Conservation (phyloP, 2,329 filamentous ascomycete species). For the Colletotrichum brevisporum region DNA sequence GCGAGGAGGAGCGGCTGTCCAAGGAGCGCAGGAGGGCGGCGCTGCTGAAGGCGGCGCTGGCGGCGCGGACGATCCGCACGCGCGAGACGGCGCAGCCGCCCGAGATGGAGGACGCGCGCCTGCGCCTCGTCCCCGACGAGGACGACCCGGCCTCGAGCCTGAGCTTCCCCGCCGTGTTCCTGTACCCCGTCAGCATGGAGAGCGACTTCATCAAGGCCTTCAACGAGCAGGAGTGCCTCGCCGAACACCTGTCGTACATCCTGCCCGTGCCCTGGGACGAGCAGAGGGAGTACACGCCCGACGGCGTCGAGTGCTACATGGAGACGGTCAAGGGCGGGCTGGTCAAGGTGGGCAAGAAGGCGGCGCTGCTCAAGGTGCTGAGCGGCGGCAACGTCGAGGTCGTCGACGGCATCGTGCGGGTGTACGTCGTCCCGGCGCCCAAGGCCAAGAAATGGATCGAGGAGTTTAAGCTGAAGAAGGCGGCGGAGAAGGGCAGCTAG, state of each 20-base stretch:
- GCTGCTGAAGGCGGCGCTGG: constrained; percentile 76
- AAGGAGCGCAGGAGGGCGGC: constrained; percentile 68
- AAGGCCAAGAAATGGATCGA: constrained; percentile 83
- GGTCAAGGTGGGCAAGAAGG: constrained; percentile 91
- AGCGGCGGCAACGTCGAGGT: constrained; percentile 85
- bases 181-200: constrained; percentile 88
- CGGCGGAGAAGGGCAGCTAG: constrained; percentile 54
- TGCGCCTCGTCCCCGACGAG: constrained; percentile 79
- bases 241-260: constrained; percentile 86
- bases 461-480: constrained; percentile 85
- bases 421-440: constrained; percentile 84
- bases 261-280: constrained; percentile 91
- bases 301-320: constrained; percentile 87
- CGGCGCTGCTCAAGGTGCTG: constrained; percentile 81
- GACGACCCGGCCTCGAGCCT: constrained; percentile 80
- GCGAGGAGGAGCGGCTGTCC: constrained; percentile 69
- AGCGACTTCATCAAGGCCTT: constrained; percentile 94
- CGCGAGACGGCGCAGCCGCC: constrained; percentile 79
- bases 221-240: constrained; percentile 80
- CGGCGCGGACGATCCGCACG: constrained; percentile 78
- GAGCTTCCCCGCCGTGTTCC: constrained; percentile 82
- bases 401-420: constrained; percentile 85
- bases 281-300: constrained; percentile 73
- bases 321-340: constrained; percentile 85
- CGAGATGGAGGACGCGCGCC: constrained; percentile 86